Percentiles rank a stretch among this genome's conserved stretches.
phyloP scores from a whole-genome alignment of 179 eudicot species.

The Heliamphora ciliata region DNA sequence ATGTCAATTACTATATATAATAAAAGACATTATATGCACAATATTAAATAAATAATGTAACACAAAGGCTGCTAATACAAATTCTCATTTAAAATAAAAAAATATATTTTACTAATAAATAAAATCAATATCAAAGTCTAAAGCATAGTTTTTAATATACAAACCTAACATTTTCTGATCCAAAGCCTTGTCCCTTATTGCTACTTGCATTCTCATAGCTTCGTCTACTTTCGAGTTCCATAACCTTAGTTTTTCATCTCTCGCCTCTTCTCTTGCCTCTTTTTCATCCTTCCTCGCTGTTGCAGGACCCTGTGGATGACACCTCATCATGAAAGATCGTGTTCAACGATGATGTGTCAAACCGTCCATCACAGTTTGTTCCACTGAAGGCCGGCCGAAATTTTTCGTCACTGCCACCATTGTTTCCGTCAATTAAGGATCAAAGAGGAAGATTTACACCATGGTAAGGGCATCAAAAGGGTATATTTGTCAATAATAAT shows the following conservation, averaged over 20 bases:
- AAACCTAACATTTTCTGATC: slow-evolving; percentile 49
- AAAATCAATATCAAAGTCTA: too few species aligned
- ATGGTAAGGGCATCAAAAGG: too few species aligned
- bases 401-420: slow-evolving; percentile 53
- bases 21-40: too few species aligned
- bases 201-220: slow-evolving; percentile 49
- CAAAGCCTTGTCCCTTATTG: slow-evolving; percentile 32
- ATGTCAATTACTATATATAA: too few species aligned
- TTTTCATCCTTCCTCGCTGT: slow-evolving; percentile 34
- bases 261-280: slow-evolving; percentile 30
- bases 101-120: too few species aligned
- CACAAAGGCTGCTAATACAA: too few species aligned
- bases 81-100: too few species aligned
- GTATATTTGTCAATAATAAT: too few species aligned
- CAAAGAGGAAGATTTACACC: too few species aligned
- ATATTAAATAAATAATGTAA: too few species aligned
- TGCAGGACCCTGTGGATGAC: background rate
- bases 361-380: slow-evolving; percentile 58
- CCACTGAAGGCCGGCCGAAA: slow-evolving; percentile 44
- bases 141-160: slow-evolving; percentile 17
- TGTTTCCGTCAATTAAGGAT: slow-evolving; percentile 45
- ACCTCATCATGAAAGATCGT: slow-evolving; percentile 35
- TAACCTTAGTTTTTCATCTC: slow-evolving; percentile 29
- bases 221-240: slow-evolving; percentile 65
- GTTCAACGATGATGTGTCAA: slow-evolving; percentile 22